Conservation (phyloP, 2,329 filamentous ascomycete genomes). For the Acrocalymma vagum region DNA sequence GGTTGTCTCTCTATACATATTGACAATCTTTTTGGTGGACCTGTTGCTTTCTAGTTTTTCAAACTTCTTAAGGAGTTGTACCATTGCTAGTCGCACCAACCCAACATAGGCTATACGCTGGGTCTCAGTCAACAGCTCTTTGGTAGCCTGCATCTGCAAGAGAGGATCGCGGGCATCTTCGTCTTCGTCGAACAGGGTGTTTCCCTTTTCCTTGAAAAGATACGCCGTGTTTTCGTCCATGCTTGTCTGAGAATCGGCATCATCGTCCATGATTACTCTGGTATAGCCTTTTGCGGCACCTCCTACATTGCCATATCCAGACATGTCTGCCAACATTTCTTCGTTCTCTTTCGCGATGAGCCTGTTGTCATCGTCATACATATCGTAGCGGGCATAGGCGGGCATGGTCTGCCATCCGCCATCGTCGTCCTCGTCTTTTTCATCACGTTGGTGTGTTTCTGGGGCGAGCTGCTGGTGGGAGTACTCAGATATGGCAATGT, state of each 20-base stretch:
- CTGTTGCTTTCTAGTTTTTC: conserved; percentile 70
- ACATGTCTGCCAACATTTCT: conserved; percentile 72
- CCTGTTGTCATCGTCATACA: conserved; percentile 93
- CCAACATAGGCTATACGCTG: conserved; percentile 97
- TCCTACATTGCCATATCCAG: conserved; percentile 79
- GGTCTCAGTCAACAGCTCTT: conserved; percentile 92
- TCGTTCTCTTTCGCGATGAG: conserved; percentile 83
- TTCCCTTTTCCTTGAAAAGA: conserved; percentile 80
- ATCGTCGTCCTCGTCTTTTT: conserved; percentile 66
- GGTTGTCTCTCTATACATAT: conserved; percentile 76
- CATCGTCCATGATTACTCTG: conserved; percentile 91
- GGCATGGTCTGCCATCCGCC: conserved; percentile 97
- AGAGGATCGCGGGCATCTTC: conserved; percentile 81
- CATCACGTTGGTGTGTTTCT: conserved; percentile 55
- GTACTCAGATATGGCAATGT: conserved; percentile 73
- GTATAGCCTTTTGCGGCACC: conserved; percentile 96
- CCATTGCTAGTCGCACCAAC: conserved; percentile 81
- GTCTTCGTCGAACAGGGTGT: conserved; percentile 72
- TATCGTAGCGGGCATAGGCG: conserved; percentile 88
- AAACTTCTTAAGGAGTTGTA: conserved; percentile 75
- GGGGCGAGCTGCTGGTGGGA: conserved; percentile 83
- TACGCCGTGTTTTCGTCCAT: conserved; percentile 98
- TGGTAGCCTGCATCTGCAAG: conserved; percentile 93
- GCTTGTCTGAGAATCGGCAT: conserved; percentile 91
- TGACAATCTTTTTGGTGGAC: conserved; percentile 75